Base-by-base conservation (phyloP, 148 eudicot genomes). In the Persicaria tinctoria region DNA sequence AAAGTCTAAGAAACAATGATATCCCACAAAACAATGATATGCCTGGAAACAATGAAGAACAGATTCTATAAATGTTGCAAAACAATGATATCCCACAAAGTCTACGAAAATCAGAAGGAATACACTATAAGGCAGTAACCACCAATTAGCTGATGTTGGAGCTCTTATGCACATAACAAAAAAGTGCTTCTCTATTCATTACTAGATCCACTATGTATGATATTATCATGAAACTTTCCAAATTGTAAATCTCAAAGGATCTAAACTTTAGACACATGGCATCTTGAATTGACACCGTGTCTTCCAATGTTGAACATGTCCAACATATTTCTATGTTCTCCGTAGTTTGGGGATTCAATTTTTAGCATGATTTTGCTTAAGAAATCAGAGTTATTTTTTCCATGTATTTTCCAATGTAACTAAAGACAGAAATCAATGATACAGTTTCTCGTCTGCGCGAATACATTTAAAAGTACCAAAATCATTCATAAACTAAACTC, bases 81-180 rank as follows among this genome's bases (percentile, higher is more conserved):
- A 32, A 32, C 41, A 32, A 32, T 32, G 2, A 32, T 32, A 32
- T 32, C 41, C 41, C 41, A 32, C 27, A 23, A 23, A 3, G 6
- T 18, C 1, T 57, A 72, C 11, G 76, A 70, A 75, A 74, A 50
- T 45, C 51, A 51, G 62, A 13, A 72, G 51, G 41, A 51, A 17
- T 18, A 57, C 63, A 18, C 1, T 57, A 57, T 32, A 12, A 51
- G 54, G 54, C 14, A 51, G 13, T 55, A 57, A 17, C 32, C 63
- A 57, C 63, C 63, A 57, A 57, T 59, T 59, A 59, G 64, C 64
- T 18, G 64, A 59, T 20, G 32, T 20, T 20, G 57, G 60, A 55
- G 60, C n/a, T 55, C 3, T n/a, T 55, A 55, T 14, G 11, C 38
- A 59, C 27, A 9, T 18, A 8, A 59, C 6, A 5, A 7, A 59